Percentiles rank a stretch among this genome's conserved stretches.
phyloP scores from a whole-genome alignment of 305 asterid species.

The Solanum hybrid region DNA sequence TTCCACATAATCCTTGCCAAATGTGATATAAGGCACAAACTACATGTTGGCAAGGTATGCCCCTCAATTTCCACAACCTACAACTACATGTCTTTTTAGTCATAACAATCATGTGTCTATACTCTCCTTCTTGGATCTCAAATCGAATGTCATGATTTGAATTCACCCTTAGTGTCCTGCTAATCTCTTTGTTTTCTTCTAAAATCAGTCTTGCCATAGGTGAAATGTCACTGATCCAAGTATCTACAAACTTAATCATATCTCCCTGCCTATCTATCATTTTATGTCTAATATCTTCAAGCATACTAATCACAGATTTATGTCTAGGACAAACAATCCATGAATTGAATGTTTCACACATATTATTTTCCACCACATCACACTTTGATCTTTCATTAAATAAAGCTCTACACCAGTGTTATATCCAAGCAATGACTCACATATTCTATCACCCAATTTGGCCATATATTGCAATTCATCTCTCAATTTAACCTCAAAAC shows the following conservation, averaged over 20 bases:
- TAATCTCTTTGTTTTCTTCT: neutral
- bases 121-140: neutral
- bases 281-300: neutral
- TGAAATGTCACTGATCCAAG: neutral
- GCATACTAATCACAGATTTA: neutral
- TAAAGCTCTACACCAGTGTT: neutral
- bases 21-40: neutral
- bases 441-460: neutral
- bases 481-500: neutral
- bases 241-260: neutral
- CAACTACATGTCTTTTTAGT: neutral
- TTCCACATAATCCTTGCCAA: neutral
- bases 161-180: neutral
- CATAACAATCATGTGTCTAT: neutral
- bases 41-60: neutral
- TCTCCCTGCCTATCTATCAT: neutral
- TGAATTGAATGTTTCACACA: neutral
- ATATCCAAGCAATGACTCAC: neutral
- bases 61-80: neutral
- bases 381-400: neutral
- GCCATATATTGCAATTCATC: neutral
- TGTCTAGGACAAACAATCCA: neutral
- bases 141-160: neutral
- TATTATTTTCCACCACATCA: neutral
- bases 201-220: neutral